These are phyloP conservation scores for Filobasidium floriforme DNA, from an alignment of 768 basidiomycete genomes.

Conservation along the genomic window DNA sequence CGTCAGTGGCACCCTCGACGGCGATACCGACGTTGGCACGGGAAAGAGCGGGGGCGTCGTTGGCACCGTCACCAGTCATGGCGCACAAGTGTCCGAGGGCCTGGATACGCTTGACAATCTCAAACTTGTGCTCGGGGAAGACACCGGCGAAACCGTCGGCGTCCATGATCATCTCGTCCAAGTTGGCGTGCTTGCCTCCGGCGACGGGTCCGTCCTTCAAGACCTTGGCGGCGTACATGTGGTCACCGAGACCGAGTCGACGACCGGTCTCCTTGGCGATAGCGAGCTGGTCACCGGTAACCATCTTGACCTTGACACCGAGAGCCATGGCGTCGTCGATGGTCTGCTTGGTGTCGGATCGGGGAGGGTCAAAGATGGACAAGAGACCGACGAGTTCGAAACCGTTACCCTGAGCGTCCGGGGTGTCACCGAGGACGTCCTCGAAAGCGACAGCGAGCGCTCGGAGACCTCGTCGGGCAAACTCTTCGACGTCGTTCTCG, in stretches of 20 bases:
- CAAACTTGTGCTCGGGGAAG: constrained; percentile 99
- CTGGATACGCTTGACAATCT: constrained; percentile 97
- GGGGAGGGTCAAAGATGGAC: constrained; percentile 95
- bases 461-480: constrained; percentile 89
- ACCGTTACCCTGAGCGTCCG: constrained; percentile 83
- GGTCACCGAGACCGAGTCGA: constrained; percentile 93
- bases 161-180: constrained; percentile 99
- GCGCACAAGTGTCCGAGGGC: constrained; percentile 91
- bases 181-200: constrained; percentile 68
- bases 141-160: constrained; percentile 98
- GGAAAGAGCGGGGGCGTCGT: constrained; percentile 93
- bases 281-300: constrained; percentile 99
- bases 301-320: constrained; percentile 99
- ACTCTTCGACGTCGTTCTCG: constrained; percentile 93
- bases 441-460: constrained; percentile 94
- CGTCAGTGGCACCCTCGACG: constrained; percentile 97
- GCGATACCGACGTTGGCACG: constrained; percentile 99
- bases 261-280: constrained; percentile 99
- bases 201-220: constrained; percentile 91
- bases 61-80: constrained; percentile 99
- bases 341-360: constrained; percentile 96
- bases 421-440: constrained; percentile 75
- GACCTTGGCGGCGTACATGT: constrained; percentile 99
- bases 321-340: constrained; percentile 93
- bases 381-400: constrained; percentile 96